Conservation (phyloP, 306 rosid genomes). For the Mimosa pudica region DNA sequence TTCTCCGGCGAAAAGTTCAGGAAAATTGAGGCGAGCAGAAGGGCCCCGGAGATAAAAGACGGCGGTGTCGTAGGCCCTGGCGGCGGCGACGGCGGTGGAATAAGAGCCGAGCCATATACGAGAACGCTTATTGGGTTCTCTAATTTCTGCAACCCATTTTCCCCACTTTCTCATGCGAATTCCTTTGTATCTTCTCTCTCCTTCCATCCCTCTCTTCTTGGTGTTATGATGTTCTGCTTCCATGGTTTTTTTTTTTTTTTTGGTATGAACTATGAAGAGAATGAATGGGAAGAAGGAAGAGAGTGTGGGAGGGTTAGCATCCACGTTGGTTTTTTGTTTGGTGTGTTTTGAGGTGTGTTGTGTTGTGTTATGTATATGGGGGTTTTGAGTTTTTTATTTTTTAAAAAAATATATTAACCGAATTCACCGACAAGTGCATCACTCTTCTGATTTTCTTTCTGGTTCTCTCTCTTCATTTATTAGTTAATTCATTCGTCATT, state of each 20-base stretch:
- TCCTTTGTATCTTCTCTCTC: constrained; percentile 89
- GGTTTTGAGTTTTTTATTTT: background rate
- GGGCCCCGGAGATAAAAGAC: constrained; percentile 89
- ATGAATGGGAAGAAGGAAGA: constrained; percentile 30
- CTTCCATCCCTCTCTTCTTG: constrained; percentile 45
- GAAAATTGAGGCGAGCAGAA: constrained; percentile 86
- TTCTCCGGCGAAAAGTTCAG: constrained; percentile 58
- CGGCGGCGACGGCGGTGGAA: constrained; percentile 93
- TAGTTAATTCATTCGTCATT: background rate
- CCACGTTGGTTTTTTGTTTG: constrained; percentile 51
- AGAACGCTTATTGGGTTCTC: constrained; percentile 96
- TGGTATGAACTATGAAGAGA: background rate
- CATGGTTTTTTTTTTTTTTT: background rate
- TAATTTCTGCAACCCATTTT: constrained; percentile 98
- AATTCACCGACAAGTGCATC: constrained; percentile 49
- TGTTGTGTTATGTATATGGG: too few relatives aligned
- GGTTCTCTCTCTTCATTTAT: background rate
- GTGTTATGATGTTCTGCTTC: constrained; percentile 28
- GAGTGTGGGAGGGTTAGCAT: constrained; percentile 26
- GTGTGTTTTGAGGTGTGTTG: constrained; percentile 1
- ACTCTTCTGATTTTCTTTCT: background rate
- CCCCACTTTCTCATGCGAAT: constrained; percentile 99
- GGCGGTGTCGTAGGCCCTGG: constrained; percentile 96
- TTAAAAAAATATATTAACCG: background rate
- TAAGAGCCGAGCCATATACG: constrained; percentile 98